Evolutionary conservation across 305 asterid species (phyloP).

Genomic region (Coffea humblotiana): DNA sequence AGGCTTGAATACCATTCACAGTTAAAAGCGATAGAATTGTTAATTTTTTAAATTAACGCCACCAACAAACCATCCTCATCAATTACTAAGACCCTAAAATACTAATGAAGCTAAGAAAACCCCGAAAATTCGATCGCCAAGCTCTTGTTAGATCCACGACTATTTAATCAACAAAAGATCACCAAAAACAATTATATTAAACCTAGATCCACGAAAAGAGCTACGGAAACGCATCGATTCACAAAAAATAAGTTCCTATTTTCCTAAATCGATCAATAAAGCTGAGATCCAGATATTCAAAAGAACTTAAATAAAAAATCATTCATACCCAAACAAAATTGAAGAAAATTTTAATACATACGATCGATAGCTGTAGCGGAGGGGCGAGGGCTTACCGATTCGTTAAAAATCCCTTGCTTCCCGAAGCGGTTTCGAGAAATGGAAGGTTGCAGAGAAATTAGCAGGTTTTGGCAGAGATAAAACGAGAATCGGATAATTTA

Average conservation of each 20-base stretch:
- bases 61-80: not conserved
- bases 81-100: not conserved
- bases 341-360: not conserved
- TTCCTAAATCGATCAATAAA: not conserved
- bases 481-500: not conserved
- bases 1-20: not conserved
- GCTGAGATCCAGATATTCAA: not conserved
- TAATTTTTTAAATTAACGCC: not conserved
- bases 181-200: not conserved
- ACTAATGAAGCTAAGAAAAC: not conserved
- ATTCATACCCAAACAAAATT: not conserved
- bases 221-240: not conserved
- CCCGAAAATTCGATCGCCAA: not conserved
- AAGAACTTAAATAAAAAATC: slow-evolving; percentile 1
- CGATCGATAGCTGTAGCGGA: not conserved
- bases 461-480: not conserved
- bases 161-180: not conserved
- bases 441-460: not conserved
- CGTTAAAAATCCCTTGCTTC: not conserved
- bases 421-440: not conserved
- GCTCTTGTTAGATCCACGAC: not conserved
- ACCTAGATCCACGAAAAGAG: not conserved
- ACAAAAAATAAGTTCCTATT: not conserved
- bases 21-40: not conserved
- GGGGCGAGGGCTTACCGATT: slow-evolving; percentile 12